Conservation (phyloP, 1,284 basidiomycete species). For the Pseudozyma thailandica region DNA sequence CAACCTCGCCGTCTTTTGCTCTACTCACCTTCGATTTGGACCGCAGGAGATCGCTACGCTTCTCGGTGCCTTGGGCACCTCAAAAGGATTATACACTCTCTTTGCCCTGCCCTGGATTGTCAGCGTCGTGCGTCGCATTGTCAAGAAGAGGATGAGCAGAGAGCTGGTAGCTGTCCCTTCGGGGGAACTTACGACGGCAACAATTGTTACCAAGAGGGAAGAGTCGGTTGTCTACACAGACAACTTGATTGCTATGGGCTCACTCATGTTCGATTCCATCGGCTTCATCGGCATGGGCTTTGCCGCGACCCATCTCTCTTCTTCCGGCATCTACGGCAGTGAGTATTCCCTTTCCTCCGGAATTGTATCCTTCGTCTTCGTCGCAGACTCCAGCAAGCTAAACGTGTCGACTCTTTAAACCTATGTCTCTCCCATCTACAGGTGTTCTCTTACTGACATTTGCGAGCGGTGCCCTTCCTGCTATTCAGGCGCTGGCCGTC, state of each 20-base stretch:
- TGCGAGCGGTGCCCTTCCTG: constrained; percentile 17
- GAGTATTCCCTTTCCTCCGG: constrained; percentile 1
- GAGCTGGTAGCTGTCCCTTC: constrained; percentile 8
- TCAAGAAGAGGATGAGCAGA: constrained; percentile 26
- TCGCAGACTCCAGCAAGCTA: too few relatives aligned
- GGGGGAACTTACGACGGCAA: constrained; percentile 6
- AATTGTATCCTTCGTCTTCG: too few relatives aligned
- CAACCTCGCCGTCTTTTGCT: constrained; percentile 35
- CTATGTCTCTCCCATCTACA: too few relatives aligned
- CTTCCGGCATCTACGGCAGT: constrained; percentile 29
- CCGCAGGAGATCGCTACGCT: constrained; percentile 20
- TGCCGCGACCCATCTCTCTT: constrained; percentile 19
- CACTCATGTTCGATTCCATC: constrained; percentile 10
- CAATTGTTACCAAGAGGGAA: constrained; percentile 21
- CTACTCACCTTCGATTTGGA: constrained; percentile 32
- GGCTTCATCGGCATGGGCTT: constrained; percentile 32
- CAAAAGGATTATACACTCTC: constrained; percentile 23
- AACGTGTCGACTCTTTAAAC: too few relatives aligned
- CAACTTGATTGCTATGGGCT: constrained; percentile 19
- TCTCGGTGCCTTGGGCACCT: constrained; percentile 19
- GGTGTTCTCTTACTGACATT: constrained; percentile 16
- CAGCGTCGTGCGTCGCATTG: constrained; percentile 7
- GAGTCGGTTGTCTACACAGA: constrained; percentile 33
- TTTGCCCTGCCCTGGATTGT: constrained; percentile 28
- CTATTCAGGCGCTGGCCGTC: constrained; percentile 34